phyloP scores from a whole-genome alignment of 106 monocot genomes.

The Ottelia alismoides region DNA sequence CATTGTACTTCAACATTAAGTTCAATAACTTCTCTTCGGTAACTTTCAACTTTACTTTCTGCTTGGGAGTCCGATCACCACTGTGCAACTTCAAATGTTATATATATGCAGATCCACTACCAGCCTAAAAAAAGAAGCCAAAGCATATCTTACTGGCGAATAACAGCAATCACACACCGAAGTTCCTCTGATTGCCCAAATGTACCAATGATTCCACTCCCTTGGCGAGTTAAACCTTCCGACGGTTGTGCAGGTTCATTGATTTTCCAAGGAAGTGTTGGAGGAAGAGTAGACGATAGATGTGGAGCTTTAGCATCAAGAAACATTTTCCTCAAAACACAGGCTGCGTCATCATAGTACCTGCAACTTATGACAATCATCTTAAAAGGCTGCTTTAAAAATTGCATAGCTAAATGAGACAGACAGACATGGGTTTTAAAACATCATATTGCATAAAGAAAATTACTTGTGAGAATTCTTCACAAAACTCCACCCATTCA shows the following conservation, averaged over 20 bases:
- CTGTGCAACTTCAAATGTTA: conserved; percentile 16
- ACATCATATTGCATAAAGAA: too few relatives aligned
- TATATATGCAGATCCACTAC: too few relatives aligned
- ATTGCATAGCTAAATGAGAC: too few relatives aligned
- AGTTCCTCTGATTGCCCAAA: conserved; percentile 96
- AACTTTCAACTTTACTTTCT: conserved; percentile 97
- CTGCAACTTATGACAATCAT: conserved; percentile 36
- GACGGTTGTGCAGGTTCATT: conserved; percentile 65
- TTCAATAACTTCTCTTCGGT: conserved; percentile 95
- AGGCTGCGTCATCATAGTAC: conserved; percentile 99
- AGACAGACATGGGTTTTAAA: too few relatives aligned
- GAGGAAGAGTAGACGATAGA: conserved; percentile 86
- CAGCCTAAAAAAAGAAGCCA: too few relatives aligned
- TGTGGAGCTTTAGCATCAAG: conserved; percentile 99
- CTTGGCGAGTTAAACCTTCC: conserved; percentile 80
- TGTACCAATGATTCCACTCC: conserved; percentile 85
- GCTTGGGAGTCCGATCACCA: conserved; percentile 98
- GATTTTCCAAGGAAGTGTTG: conserved; percentile 90
- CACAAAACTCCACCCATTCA: conserved; percentile 99
- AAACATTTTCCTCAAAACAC: conserved; percentile 92
- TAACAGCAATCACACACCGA: conserved; percentile 93
- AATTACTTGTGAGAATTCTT: conserved; percentile 99
- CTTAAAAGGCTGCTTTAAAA: too few relatives aligned
- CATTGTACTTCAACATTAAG: conserved; percentile 98
- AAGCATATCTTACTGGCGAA: conserved; percentile 94